These are phyloP conservation scores for Diaporthe citriasiana DNA, from an alignment of 2,329 filamentous ascomycete genomes.

Conservation along the genomic window DNA sequence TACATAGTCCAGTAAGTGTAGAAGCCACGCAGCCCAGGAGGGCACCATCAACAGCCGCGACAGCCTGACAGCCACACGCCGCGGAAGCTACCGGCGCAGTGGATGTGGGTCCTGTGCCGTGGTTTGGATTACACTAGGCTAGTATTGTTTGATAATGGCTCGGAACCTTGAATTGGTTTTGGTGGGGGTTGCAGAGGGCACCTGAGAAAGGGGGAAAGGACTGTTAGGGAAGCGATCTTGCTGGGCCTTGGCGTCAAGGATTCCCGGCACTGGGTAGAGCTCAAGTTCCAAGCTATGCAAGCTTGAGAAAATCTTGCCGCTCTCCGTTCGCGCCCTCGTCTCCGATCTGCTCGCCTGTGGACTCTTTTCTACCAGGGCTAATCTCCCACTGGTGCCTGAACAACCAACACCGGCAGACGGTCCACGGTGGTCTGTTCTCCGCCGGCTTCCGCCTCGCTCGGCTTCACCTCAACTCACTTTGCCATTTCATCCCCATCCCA, in stretches of 20 bases:
- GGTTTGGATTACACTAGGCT: constrained; percentile 8
- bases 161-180: constrained; percentile 10
- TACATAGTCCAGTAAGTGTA: too few species aligned
- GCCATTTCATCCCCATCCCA: background rate
- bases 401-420: background rate
- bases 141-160: constrained; percentile 22
- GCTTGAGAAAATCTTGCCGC: constrained; percentile 20
- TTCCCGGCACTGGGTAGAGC: constrained; percentile 17
- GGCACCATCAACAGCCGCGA: constrained; percentile 15
- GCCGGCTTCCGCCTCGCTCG: constrained; percentile 2
- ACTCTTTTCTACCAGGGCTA: background rate
- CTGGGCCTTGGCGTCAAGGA: constrained; percentile 13
- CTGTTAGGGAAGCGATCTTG: background rate
- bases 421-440: constrained; percentile 7
- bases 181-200: constrained; percentile 15
- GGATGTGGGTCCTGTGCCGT: background rate
- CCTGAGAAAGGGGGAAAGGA: background rate
- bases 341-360: background rate
- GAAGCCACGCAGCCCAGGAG: background rate
- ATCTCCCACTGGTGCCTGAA: constrained; percentile 16
- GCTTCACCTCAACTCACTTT: background rate
- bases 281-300: constrained; percentile 16
- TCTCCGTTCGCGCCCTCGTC: constrained; percentile 6
- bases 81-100: constrained; percentile 27
- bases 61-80: constrained; percentile 18